Percentiles rank a stretch among this genome's conserved stretches.
Evolutionary conservation across 805 yeast species (phyloP).

Genomic region (Yamadazyma philogaea): DNA sequence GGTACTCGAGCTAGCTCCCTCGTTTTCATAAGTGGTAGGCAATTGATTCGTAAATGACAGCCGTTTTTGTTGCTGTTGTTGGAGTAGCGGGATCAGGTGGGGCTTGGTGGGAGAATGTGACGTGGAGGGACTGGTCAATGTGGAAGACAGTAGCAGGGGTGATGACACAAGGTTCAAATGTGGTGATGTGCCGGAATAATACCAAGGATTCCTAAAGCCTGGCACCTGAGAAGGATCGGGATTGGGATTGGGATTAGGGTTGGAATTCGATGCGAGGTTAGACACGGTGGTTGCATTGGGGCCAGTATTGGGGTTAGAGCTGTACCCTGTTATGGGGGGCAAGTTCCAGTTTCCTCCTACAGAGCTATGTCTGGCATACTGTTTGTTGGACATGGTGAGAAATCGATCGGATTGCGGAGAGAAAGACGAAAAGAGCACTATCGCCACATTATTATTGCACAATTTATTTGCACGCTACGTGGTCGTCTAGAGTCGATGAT

Average conservation of each 20-base stretch:
- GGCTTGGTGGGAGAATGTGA: conserved; percentile 31
- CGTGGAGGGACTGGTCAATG: conserved; percentile 10
- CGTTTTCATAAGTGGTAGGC: conserved; percentile 50
- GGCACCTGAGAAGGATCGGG: neutral
- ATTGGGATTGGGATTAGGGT: neutral
- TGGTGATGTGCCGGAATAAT: conserved; percentile 20
- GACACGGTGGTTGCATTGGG: neutral
- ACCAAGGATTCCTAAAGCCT: conserved; percentile 47
- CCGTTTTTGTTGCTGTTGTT: conserved; percentile 25
- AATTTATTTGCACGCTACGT: too few species aligned
- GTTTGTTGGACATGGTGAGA: conserved; percentile 25
- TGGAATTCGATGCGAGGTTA: neutral
- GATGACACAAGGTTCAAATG: neutral
- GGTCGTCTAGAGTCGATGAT: too few species aligned
- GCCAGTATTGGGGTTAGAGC: neutral
- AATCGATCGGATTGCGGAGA: neutral
- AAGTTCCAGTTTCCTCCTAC: conserved; percentile 38
- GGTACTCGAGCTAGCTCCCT: conserved; percentile 15
- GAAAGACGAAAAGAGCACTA: conserved; percentile 1
- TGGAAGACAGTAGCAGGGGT: conserved; percentile 7
- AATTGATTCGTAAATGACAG: conserved; percentile 43
- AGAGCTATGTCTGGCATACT: conserved; percentile 35
- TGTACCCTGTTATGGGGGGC: conserved; percentile 18
- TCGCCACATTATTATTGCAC: neutral
- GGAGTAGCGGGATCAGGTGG: conserved; percentile 23